Evolutionary conservation across 2,329 filamentous ascomycete genomes (phyloP).

Genomic region (Paracoccidioides brasiliensis): DNA sequence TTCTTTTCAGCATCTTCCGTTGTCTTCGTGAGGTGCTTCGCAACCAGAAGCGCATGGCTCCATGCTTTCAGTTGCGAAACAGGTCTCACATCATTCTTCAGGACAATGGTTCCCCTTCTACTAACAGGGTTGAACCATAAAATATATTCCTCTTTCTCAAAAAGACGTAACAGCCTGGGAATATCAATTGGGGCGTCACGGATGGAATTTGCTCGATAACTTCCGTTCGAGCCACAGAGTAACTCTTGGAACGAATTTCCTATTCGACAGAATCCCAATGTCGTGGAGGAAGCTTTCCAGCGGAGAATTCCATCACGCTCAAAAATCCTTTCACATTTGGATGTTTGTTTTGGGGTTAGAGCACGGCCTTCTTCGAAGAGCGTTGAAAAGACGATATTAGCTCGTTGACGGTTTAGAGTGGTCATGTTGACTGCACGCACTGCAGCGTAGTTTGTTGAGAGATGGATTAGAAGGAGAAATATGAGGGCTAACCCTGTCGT

Average conservation of each 20-base stretch:
- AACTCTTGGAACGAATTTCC: constrained; percentile 35
- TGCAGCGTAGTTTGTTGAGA: constrained; percentile 74
- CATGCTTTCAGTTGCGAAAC: constrained; percentile 46
- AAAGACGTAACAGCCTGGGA: constrained; percentile 39
- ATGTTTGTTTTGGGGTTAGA: constrained; percentile 53
- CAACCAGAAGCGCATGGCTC: constrained; percentile 45
- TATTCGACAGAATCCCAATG: constrained; percentile 43
- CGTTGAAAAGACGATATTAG: constrained; percentile 59
- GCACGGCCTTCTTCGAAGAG: constrained; percentile 30
- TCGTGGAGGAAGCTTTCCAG: constrained; percentile 29
- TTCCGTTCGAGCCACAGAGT: constrained; percentile 11
- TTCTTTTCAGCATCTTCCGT: background rate
- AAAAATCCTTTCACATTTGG: constrained; percentile 45
- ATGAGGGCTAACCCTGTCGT: constrained; percentile 65
- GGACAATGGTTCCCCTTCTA: constrained; percentile 42
- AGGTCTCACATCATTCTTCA: constrained; percentile 46
- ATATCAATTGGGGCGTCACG: constrained; percentile 29
- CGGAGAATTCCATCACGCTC: constrained; percentile 54
- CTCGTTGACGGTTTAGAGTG: constrained; percentile 73
- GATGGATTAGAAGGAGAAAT: constrained; percentile 58
- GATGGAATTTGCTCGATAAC: constrained; percentile 12
- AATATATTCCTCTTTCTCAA: constrained; percentile 44
- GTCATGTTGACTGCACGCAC: constrained; percentile 74
- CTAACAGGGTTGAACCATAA: constrained; percentile 41
- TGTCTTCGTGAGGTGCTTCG: constrained; percentile 13